A percentile compares a stretch with the other conserved stretches of the same genome.
phyloP scores from a whole-genome alignment of 495 filamentous ascomycete species.

The Mycothermus thermophilus region DNA sequence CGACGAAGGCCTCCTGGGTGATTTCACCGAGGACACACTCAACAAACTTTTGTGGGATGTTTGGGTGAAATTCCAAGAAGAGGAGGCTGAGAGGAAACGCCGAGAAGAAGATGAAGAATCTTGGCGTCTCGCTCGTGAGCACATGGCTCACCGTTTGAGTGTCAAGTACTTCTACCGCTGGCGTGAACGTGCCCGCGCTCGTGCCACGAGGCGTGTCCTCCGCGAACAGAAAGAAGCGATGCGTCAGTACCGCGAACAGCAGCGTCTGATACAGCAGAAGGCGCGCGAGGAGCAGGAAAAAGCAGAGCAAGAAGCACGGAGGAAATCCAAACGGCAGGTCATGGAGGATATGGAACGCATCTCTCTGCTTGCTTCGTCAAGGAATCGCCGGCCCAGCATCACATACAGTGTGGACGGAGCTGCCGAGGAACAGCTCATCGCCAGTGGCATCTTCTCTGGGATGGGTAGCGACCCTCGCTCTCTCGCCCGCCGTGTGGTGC shows the following conservation, averaged over 20 bases:
- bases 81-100: constrained; percentile 23
- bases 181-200: constrained; percentile 25
- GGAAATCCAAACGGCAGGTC: constrained; percentile 12
- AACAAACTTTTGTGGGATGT: constrained; percentile 20
- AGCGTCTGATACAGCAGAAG: constrained; percentile 13
- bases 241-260: constrained; percentile 14
- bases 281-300: constrained; percentile 23
- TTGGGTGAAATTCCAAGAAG: constrained; percentile 19
- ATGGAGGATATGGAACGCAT: constrained; percentile 11
- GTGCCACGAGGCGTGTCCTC: constrained; percentile 20
- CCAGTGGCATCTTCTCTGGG: constrained; percentile 27
- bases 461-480: constrained; percentile 21
- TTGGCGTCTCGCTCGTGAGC: constrained; percentile 24
- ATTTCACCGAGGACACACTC: constrained; percentile 23
- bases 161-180: constrained; percentile 37
- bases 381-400: constrained; percentile 5
- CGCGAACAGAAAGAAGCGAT: constrained; percentile 20
- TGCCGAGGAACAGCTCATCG: constrained; percentile 29
- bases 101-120: constrained; percentile 30
- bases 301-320: constrained; percentile 14
- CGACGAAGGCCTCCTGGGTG: constrained; percentile 30
- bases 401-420: constrained; percentile 4
- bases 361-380: constrained; percentile 6
- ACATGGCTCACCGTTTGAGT: constrained; percentile 25
- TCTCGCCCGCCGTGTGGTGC: constrained; percentile 18